Percentiles rank a stretch among this genome's conserved stretches.
These are phyloP conservation scores for Thuidium tamariscinum DNA, from an alignment of 225 moss, liverwort and hornwort genomes.

Conservation along the genomic window DNA sequence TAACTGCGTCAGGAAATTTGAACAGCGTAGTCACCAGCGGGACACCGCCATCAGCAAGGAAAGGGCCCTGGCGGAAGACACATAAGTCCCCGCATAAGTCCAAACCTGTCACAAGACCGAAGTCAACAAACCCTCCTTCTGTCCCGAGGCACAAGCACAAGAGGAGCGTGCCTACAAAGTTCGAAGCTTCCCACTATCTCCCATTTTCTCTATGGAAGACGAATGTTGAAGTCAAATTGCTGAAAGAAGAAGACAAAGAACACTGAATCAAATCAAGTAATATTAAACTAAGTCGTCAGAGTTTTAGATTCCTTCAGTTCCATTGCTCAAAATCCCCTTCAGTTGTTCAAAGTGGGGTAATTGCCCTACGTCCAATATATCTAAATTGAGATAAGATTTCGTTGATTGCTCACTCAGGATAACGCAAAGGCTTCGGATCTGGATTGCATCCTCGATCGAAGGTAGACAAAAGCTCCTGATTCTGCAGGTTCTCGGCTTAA, in stretches of 20 bases:
- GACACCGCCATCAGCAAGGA: slow-evolving; percentile 23
- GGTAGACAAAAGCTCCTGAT: background rate
- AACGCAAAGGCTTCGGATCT: slow-evolving; percentile 2
- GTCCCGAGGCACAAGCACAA: slow-evolving; percentile 2
- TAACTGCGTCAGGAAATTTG: slow-evolving; percentile 9
- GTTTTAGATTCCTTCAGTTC: background rate
- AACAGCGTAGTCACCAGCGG: slow-evolving; percentile 22
- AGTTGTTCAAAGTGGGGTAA: background rate
- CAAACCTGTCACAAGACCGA: background rate
- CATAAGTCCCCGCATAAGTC: slow-evolving; percentile 11
- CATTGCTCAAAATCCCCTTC: background rate
- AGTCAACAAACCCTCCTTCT: background rate
- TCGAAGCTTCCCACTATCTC: slow-evolving; percentile 24
- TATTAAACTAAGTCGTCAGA: background rate
- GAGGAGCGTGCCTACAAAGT: slow-evolving; percentile 10
- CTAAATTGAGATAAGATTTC: slow-evolving; percentile 8
- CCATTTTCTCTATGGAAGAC: slow-evolving; percentile 43
- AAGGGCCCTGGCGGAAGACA: slow-evolving; percentile 16
- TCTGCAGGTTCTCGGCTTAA: background rate
- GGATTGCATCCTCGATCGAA: slow-evolving; percentile 10
- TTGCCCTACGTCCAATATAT: background rate
- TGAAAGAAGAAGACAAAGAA: slow-evolving; percentile 1
- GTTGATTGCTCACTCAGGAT: slow-evolving; percentile 14
- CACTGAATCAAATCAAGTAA: slow-evolving; percentile 4
- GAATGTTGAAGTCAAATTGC: slow-evolving; percentile 13